phyloP scores from a whole-genome alignment of 768 basidiomycete species.

The Macrocybe gigantea region DNA sequence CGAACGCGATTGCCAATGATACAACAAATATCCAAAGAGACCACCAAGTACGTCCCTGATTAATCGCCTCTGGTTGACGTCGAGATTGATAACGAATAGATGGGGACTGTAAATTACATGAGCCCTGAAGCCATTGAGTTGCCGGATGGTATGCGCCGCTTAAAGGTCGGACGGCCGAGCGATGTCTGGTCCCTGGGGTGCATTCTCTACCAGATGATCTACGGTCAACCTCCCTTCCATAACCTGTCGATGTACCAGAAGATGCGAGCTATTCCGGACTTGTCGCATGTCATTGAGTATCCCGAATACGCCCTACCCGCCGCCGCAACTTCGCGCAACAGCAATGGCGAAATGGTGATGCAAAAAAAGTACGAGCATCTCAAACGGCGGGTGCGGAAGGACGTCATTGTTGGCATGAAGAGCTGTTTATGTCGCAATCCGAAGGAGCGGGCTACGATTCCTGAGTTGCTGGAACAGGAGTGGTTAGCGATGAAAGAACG shows the following conservation, averaged over 20 bases:
- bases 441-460: conserved; percentile 84
- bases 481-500: conserved; percentile 69
- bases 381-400: conserved; percentile 60
- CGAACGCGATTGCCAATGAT: conserved; percentile 97
- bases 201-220: conserved; percentile 98
- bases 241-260: conserved; percentile 80
- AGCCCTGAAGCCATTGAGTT: conserved; percentile 94
- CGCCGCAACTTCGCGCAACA: conserved; percentile 30
- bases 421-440: conserved; percentile 74
- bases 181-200: conserved; percentile 98
- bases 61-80: not conserved
- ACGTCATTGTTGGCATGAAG: conserved; percentile 80
- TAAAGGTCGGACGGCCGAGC: conserved; percentile 92
- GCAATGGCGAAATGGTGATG: conserved; percentile 17
- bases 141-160: conserved; percentile 77
- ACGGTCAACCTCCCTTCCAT: conserved; percentile 90
- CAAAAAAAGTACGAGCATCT: conserved; percentile 63
- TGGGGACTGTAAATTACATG: conserved; percentile 99
- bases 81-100: conserved; percentile 34
- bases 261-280: conserved; percentile 91
- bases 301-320: conserved; percentile 61
- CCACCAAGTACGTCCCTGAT: conserved; percentile 59
- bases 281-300: conserved; percentile 72
- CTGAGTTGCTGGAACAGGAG: conserved; percentile 74
- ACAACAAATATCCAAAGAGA: conserved; percentile 98